Evolutionary conservation across 257 asterid genomes (phyloP), one percentile per base, ranked within the genome.

Genomic region (Penstemon eatonii): DNA sequence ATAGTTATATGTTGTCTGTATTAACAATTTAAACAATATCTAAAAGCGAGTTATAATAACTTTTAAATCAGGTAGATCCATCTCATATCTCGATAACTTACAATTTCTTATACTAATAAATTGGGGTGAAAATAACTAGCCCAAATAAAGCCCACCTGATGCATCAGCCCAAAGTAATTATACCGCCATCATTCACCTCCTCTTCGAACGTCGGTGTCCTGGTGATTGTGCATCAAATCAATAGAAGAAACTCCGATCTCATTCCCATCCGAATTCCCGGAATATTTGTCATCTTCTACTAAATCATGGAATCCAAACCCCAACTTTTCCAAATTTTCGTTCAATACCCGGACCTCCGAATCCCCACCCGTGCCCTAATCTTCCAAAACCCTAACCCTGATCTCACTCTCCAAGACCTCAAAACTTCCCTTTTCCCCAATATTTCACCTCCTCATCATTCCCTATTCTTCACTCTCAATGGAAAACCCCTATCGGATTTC

Each of bases 381-480:
- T 15, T 87, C 0, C 75, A 74, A 37, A 75, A 74, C 69, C 86
- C 83, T 58, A 86, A 49, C 83, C 89, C 92, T 45, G 76, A 85
- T 79, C 63, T 82, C 84, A 82, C 86, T 6, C 43, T 89, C 56
- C 75, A 53, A 39, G 75, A 83, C 73, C 89, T 94, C 60, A 89
- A 87, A 59, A 74, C 83, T 3, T 50, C 79, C 52, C 61, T 89
- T 49, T 47, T 76, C 54, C 78, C 95, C 47, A 15, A 71, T 40
- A 36, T 66, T 38, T 13, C 77, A 39, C 57, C 67, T 39, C 77
- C 85, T 8, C 54, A 39, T 4, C 43, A 71, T 15, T 77, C 86
- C 63, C 55, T 69, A 39, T 93, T 83, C 86, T 80, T 90, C 81
- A 83, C 90, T 2, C 74, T 83, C 9, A 77, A 90, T 73, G 96